phyloP scores from a whole-genome alignment of 2,329 filamentous ascomycete genomes.

The Falciphora oryzae region DNA sequence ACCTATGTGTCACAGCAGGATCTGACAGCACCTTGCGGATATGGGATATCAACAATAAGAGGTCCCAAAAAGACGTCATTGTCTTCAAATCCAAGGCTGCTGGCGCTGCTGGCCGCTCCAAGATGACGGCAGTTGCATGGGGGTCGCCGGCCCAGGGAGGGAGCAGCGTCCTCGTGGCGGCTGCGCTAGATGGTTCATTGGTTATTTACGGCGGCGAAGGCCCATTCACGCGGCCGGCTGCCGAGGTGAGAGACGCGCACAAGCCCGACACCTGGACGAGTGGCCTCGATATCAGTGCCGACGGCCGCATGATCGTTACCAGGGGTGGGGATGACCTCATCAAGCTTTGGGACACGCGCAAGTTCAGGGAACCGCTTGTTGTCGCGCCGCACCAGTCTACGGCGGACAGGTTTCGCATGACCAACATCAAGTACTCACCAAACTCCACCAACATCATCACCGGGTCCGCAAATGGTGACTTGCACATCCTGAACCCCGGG shows the following conservation, averaged over 20 bases:
- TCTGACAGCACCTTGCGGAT: constrained; percentile 94
- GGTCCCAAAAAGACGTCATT: constrained; percentile 86
- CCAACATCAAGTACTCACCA: constrained; percentile 85
- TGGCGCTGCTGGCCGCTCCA: constrained; percentile 80
- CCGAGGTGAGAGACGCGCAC: constrained; percentile 81
- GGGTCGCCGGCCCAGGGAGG: constrained; percentile 70
- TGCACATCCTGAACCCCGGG: constrained; percentile 90
- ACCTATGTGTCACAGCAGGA: constrained; percentile 82
- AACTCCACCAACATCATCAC: constrained; percentile 80
- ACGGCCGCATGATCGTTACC: constrained; percentile 86
- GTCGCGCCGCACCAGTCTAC: constrained; percentile 75
- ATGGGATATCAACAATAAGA: constrained; percentile 91
- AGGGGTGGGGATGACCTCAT: constrained; percentile 87
- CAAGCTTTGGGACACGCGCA: constrained; percentile 94
- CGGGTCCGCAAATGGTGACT: constrained; percentile 76
- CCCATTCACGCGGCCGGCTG: constrained; percentile 74
- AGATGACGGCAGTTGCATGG: constrained; percentile 93
- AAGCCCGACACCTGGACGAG: constrained; percentile 81
- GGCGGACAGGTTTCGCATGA: constrained; percentile 75
- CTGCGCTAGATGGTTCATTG: constrained; percentile 82
- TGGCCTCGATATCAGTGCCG: constrained; percentile 82
- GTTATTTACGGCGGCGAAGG: constrained; percentile 91
- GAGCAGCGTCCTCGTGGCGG: constrained; percentile 70
- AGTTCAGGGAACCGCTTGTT: constrained; percentile 86
- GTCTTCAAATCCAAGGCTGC: constrained; percentile 92